These are phyloP conservation scores for Triadica sebifera DNA, from an alignment of 345 rosid genomes.

Conservation along the genomic window DNA sequence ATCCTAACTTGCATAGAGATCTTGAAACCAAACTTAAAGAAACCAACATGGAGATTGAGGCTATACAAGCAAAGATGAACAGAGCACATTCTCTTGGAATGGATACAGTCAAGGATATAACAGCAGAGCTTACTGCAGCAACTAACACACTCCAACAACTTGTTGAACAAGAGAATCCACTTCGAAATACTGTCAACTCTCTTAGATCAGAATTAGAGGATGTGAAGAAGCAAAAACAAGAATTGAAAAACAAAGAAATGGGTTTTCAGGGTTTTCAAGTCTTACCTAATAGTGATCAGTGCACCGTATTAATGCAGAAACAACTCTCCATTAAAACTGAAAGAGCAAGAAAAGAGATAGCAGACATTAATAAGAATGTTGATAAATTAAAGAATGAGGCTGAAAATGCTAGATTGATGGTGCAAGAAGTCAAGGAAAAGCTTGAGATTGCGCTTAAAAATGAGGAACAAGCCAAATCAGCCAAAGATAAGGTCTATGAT, in stretches of 20 bases:
- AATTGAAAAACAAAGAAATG: constrained; percentile 32
- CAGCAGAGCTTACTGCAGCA: constrained; percentile 66
- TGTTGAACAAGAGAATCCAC: constrained; percentile 61
- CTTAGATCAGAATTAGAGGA: constrained; percentile 57
- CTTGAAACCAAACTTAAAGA: constrained; percentile 54
- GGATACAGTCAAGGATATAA: constrained; percentile 47
- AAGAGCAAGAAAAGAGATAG: constrained; percentile 50
- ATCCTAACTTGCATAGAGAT: constrained; percentile 34
- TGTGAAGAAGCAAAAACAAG: constrained; percentile 38
- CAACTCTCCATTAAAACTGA: constrained; percentile 48
- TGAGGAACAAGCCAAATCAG: constrained; percentile 53
- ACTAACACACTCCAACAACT: constrained; percentile 56
- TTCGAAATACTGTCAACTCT: constrained; percentile 41
- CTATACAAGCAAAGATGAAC: constrained; percentile 58
- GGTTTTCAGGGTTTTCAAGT: not conserved
- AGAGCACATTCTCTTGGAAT: constrained; percentile 56
- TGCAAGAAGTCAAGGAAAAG: constrained; percentile 47
- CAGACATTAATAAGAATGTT: constrained; percentile 38
- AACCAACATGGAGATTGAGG: constrained; percentile 62
- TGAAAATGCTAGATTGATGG: constrained; percentile 31
- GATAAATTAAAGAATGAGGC: constrained; percentile 49
- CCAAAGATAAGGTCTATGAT: constrained; percentile 48
- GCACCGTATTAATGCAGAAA: constrained; percentile 13
- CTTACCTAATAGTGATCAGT: no score
- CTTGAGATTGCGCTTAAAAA: constrained; percentile 41